phyloP scores from a whole-genome alignment of 169 alveolate species.

The Amoebophrya sp. region DNA sequence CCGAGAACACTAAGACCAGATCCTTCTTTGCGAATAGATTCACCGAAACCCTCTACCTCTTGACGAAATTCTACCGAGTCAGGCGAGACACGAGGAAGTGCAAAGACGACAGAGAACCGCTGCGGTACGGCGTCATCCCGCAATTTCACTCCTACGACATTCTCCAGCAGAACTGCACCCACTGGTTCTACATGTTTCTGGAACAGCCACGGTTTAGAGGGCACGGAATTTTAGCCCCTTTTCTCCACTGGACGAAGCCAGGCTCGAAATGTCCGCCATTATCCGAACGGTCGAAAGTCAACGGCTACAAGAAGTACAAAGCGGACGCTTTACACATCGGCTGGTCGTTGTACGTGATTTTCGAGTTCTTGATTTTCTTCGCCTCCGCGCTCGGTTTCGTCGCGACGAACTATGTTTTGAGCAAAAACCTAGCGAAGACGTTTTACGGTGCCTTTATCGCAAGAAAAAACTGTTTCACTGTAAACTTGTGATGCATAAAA shows the following conservation, averaged over 20 bases:
- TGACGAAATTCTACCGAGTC: background rate
- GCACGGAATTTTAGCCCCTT: background rate
- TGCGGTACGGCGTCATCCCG: background rate
- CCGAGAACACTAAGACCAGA: background rate
- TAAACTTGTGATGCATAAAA: too few relatives aligned
- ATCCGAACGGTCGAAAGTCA: background rate
- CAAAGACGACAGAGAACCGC: background rate
- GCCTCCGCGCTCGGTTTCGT: background rate
- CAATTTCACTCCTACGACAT: background rate
- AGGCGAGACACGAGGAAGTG: background rate
- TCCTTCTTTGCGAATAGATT: too few relatives aligned
- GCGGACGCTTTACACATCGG: background rate
- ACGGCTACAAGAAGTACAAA: background rate
- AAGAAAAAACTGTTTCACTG: too few relatives aligned
- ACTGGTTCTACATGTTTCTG: background rate
- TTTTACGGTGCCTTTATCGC: too few relatives aligned
- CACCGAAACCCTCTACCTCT: background rate
- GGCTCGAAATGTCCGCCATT: background rate
- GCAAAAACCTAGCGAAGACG: background rate
- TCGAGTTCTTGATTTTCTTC: background rate
- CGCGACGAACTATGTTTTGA: background rate
- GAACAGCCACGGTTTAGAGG: background rate
- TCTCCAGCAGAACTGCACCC: background rate
- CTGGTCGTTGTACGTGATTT: background rate
- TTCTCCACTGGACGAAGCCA: conserved; percentile 4